Base-by-base conservation (phyloP, 768 basidiomycete genomes). In the Rhodotorula toruloides region DNA sequence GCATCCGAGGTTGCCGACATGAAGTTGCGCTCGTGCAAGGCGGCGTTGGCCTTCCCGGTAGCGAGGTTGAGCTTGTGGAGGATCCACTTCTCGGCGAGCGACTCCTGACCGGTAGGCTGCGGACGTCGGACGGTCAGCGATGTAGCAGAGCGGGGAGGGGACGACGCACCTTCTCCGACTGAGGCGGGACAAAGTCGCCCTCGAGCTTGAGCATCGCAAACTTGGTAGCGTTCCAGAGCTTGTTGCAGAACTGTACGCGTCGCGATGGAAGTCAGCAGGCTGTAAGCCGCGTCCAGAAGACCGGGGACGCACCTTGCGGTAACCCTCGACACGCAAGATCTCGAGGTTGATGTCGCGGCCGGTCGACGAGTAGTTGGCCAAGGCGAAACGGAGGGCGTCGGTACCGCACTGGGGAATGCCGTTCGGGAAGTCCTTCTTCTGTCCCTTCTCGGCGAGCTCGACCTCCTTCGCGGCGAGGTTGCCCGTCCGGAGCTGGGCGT, bases 181-280 rank as follows among this genome's bases (percentile, higher is more conserved):
- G 79, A 65, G 84, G 81, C 22, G 94, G 91, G 37, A 87, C 84
- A 73, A 96, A 98, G 47, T 81, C 78, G 46, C 85, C 85, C 62
- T 91, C 92, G 39, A 99, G 81, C 80, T 94, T 94, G 77, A 97
- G 85, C 88, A 98, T 91, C n/a, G 93, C 94, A 74, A 99, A 98
- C 78, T 93, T 93, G 54, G 92, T 97, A 2, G 96, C 96, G 76
- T 99, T 99, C 83, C 94, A 98, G 34, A 98, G 86, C 81, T 98
- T 98, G 81, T 99, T 99, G 81, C 96, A 98, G 82, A 99, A 99
- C 79, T 70, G 58, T 25, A 40, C 2, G 4, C 22, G 9, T 32
- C 14, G 21, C 29, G 7, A 25, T 21, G 6, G 14, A 10, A 43
- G 25, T 49, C 43, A 21, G 11, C 16, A n/a, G n/a, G 34, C 34